phyloP scores from a whole-genome alignment of 768 basidiomycete species.

The Vararia minispora region DNA sequence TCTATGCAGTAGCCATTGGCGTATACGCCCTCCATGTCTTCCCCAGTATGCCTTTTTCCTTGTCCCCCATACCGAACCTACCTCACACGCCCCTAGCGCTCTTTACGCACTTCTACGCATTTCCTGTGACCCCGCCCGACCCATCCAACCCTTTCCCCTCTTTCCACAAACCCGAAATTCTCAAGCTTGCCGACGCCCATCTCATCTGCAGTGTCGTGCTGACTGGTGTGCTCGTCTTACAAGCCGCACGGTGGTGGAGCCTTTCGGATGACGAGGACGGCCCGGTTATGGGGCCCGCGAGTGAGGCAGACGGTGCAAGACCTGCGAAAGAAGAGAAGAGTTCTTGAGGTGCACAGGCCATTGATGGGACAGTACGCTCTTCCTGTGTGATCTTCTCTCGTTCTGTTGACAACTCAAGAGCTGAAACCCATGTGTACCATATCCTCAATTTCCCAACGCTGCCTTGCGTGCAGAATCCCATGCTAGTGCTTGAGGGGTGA shows the following conservation, averaged over 20 bases:
- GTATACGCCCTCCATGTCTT: constrained; percentile 72
- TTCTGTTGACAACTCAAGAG: too few relatives aligned
- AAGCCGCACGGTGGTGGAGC: constrained; percentile 80
- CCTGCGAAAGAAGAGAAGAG: too few relatives aligned
- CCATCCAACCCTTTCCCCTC: constrained; percentile 58
- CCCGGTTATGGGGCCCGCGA: too few relatives aligned
- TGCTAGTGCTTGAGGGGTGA: too few relatives aligned
- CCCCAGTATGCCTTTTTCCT: constrained; percentile 47
- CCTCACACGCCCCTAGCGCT: constrained; percentile 31
- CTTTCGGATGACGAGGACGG: constrained; percentile 48
- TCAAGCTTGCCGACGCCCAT: constrained; percentile 75
- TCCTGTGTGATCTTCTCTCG: too few relatives aligned
- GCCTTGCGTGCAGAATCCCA: too few relatives aligned
- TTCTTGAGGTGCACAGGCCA: too few relatives aligned
- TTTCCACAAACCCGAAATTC: constrained; percentile 48
- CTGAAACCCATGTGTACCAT: too few relatives aligned
- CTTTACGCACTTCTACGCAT: constrained; percentile 36
- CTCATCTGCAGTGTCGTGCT: constrained; percentile 82
- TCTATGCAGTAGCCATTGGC: constrained; percentile 59
- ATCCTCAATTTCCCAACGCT: too few relatives aligned
- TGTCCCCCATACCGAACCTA: constrained; percentile 4
- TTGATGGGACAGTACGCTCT: too few relatives aligned
- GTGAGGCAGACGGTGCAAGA: too few relatives aligned
- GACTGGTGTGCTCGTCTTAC: constrained; percentile 76
- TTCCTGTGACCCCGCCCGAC: constrained; percentile 23